Evolutionary conservation across 352 stramenopile species (phyloP), one percentile per base, ranked within the genome.

Genomic region (Phytophthora nicotianae): DNA sequence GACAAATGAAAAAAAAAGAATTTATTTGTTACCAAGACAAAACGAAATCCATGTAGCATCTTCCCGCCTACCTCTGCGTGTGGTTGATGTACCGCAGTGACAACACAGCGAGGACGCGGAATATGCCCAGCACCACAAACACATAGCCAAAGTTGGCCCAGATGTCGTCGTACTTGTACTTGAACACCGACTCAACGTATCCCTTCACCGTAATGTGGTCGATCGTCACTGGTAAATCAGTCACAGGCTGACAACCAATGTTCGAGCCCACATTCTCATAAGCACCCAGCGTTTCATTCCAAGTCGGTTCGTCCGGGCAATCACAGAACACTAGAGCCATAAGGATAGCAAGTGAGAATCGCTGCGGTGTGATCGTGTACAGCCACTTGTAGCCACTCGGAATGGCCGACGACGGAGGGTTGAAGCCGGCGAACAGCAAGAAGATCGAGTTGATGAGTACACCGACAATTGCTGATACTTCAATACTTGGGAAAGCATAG

Each of bases 11-110:
- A n/a, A n/a, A n/a, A n/a, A n/a, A n/a, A n/a, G n/a, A n/a, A n/a
- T 29, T 7, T 29, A 7, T 29, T 29, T 29, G 3, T 29, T 29
- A 29, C 24, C 24, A 29, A 29, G 32, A 9, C 9, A 38, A 5
- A 14, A 38, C 32, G 32, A 14, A 38, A 38, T 16, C 3, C 32
- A 16, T 38, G 13, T 38, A n/a, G n/a, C n/a, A n/a, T n/a, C n/a
- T n/a, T n/a, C n/a, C n/a, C n/a, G 35, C 37, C 37, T 84, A 79
- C 50, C 63, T 62, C 62, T 78, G 75, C 35, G 78, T 65, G 60
- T 79, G 69, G 51, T 81, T 82, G 41, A 83, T 47, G 42, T 71
- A 82, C 47, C 74, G 70, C 49, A 83, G 46, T 19, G 70, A 45
- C 2, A 83, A 17, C 3, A 77, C 40, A 1, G 33, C 67, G 2